phyloP scores from a whole-genome alignment of 225 moss, liverwort and hornwort species.

The Polytrichum commune region DNA sequence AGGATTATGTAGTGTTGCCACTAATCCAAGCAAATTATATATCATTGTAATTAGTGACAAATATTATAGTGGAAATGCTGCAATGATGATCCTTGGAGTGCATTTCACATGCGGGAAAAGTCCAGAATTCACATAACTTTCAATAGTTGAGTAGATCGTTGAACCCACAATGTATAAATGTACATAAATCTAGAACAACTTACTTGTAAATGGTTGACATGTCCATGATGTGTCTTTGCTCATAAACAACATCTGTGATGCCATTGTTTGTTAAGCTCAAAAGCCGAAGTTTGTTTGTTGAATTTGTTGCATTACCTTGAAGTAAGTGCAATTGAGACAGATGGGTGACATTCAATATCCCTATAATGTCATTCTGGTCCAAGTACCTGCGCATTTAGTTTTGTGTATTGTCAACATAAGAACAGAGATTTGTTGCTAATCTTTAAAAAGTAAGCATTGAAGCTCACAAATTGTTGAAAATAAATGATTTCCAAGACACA shows the following conservation, averaged over 20 bases:
- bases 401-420: background rate
- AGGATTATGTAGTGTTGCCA: no score
- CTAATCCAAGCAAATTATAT: no score
- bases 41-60: no score
- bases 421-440: background rate
- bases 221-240: background rate
- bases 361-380: background rate
- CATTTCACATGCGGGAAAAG: no score
- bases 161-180: no score
- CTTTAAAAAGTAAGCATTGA: background rate
- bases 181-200: no score
- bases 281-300: background rate
- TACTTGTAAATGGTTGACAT: background rate
- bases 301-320: background rate
- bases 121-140: no score
- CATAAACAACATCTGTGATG: background rate
- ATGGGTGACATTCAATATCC: background rate
- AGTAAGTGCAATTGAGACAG: background rate
- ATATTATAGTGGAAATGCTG: no score
- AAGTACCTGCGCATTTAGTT: background rate
- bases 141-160: no score
- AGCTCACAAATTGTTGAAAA: background rate
- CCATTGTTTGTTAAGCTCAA: background rate
- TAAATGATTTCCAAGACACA: no score
- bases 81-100: no score